Base-by-base conservation (phyloP, 129 eudicot species). In the Helianthus annuus region DNA sequence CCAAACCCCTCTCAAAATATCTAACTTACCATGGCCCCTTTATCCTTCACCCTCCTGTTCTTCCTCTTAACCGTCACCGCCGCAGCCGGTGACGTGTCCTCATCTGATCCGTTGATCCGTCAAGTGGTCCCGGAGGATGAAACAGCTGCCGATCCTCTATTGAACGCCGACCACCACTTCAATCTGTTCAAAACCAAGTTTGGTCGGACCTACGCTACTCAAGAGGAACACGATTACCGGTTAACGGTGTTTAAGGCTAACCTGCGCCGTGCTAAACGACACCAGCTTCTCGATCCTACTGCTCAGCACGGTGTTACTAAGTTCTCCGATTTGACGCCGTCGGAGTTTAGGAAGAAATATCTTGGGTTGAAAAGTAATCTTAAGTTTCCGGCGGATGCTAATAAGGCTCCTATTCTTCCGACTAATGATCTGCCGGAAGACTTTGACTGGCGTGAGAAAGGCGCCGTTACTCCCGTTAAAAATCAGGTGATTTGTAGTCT, bases 151-250 rank as follows among this genome's bases (percentile, higher is more conserved):
- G 90, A 86, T 65, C 78, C 64, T 1, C 80, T 86, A 34, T 48
- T 88, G 45, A 83, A 88, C 87, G 91, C 91, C 17, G 97, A 92
- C 5, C 96, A 85, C 72, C 98, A 85, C 68, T 92, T 92, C 87
- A 81, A 81, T 3, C 83, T 87, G 34, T 92, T 92, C 79, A 92
- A 92, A 72, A 48, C 81, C 38, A 85, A 85, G 84, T 92, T 49
- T 68, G 79, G 80, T 7, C 87, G 79, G 59, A 64, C 83, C 0
- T 92, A 92, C 77, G 85, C 79, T 44, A 69, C 78, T 10, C 82
- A 81, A 76, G 89, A 87, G 77, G 98, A 92, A 69, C 98, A 92
- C 70, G 96, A 85, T 39, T 72, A 82, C 64, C 67, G 98, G 7
- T 67, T 89, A 10, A 48, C 80, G 1, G 80, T 92, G 2, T 92